Conservation (phyloP, 2,329 filamentous ascomycete genomes). For the Teratosphaeria gauchensis region DNA sequence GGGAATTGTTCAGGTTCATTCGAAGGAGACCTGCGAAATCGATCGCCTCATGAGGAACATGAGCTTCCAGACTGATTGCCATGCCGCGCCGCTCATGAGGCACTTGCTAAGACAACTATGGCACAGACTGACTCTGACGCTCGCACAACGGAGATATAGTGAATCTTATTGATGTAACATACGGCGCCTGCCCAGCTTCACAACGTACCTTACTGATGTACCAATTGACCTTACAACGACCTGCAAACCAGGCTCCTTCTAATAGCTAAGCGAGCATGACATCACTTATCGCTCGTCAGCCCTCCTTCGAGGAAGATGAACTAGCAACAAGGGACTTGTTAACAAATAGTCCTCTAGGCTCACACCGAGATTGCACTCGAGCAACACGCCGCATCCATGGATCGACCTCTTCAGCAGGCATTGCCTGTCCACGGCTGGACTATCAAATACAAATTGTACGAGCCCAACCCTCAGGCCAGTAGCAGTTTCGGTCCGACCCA, state of each 20-base stretch:
- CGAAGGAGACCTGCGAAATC: no score
- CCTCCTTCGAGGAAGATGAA: neutral
- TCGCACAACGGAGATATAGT: no score
- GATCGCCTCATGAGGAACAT: no score
- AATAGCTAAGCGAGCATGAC: neutral
- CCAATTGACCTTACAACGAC: neutral
- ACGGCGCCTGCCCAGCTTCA: no score
- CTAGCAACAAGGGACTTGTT: neutral
- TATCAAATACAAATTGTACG: neutral
- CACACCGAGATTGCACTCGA: neutral
- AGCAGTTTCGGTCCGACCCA: neutral
- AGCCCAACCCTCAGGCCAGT: neutral
- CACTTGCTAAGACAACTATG: no score
- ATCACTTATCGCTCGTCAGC: neutral
- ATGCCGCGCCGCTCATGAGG: no score
- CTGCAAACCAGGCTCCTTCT: neutral
- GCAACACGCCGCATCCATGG: neutral
- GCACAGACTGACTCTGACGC: no score
- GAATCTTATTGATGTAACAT: no score
- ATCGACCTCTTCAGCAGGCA: neutral
- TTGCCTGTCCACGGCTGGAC: neutral
- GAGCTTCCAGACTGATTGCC: no score
- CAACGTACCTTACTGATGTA: neutral
- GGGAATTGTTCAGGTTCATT: no score
- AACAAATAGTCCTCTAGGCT: neutral